A percentile compares a stretch with the other conserved stretches of the same genome.
phyloP scores from a whole-genome alignment of 2,329 filamentous ascomycete genomes.

The Incumbomyces delicatus region DNA sequence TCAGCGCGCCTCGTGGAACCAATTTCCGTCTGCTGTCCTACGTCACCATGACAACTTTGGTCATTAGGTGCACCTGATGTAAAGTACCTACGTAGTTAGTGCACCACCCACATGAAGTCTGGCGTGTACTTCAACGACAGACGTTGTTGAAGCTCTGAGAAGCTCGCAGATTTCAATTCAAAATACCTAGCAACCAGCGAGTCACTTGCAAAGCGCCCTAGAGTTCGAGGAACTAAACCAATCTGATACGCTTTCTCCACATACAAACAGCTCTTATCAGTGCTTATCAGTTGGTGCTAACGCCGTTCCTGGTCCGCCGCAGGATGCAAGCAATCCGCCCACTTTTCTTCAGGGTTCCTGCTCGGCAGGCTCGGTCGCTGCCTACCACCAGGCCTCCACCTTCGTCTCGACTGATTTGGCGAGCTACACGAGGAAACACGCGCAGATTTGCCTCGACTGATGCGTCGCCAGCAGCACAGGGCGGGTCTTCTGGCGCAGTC shows the following conservation, averaged over 20 bases:
- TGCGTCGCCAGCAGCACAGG: conserved; percentile 17
- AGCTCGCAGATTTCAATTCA: neutral
- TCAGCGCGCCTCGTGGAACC: no score
- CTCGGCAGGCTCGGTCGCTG: neutral
- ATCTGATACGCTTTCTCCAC: neutral
- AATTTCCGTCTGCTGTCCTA: no score
- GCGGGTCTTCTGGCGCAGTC: conserved; percentile 30
- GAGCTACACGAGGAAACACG: conserved; percentile 6
- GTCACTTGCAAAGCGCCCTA: neutral
- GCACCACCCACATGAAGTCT: no score
- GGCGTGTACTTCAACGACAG: no score
- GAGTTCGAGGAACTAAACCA: neutral
- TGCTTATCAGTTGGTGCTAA: no score
- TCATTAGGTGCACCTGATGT: no score
- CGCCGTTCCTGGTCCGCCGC: neutral
- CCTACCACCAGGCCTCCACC: neutral
- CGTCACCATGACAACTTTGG: no score
- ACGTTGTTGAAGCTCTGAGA: neutral
- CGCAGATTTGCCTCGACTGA: conserved; percentile 24
- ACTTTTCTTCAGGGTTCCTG: neutral
- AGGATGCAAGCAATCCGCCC: conserved; percentile 4
- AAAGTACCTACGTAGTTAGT: no score
- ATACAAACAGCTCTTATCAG: neutral
- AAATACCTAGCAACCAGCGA: neutral
- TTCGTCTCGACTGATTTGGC: neutral